phyloP scores from a whole-genome alignment of 106 monocot genomes.

The Ottelia alismoides region DNA sequence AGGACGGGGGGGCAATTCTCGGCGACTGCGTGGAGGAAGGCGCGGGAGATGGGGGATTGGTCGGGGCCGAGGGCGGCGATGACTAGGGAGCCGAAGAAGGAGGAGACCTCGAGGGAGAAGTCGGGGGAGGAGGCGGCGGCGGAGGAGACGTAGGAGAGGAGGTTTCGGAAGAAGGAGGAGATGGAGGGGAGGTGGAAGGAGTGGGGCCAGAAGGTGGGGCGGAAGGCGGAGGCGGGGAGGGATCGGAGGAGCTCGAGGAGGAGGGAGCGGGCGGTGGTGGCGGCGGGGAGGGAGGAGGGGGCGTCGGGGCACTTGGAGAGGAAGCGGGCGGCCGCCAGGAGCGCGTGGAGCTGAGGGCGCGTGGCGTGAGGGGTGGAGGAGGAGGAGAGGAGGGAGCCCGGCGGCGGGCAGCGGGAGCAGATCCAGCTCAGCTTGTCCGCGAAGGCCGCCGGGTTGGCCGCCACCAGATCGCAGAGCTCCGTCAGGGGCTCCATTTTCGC shows the following conservation, averaged over 20 bases:
- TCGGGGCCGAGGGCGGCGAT: constrained; percentile 15
- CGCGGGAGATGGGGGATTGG: constrained; percentile 26
- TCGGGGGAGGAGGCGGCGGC: constrained; percentile 27
- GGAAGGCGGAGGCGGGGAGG: constrained; percentile 26
- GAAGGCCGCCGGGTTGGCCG: constrained; percentile 54
- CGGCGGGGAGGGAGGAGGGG: constrained; percentile 3
- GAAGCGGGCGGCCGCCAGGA: constrained; percentile 68
- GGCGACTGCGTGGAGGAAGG: constrained; percentile 41
- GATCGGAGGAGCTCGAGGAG: constrained; percentile 48
- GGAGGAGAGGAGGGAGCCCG: constrained; percentile 15
- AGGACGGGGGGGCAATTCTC: constrained; percentile 31
- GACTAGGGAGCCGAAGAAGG: constrained; percentile 22
- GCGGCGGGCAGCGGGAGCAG: constrained; percentile 62
- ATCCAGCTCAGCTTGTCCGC: constrained; percentile 93
- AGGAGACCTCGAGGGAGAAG: constrained; percentile 21
- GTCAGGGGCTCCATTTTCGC: constrained; percentile 91
- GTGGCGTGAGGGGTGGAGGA: constrained; percentile 23
- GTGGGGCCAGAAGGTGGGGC: constrained; percentile 39
- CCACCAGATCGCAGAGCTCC: constrained; percentile 86
- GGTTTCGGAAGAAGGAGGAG: constrained; percentile 30
- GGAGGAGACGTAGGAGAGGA: constrained; percentile 26
- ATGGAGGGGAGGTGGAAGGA: constrained; percentile 22
- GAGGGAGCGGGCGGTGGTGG: constrained; percentile 30
- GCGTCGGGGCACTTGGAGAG: constrained; percentile 35
- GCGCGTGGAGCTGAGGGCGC: constrained; percentile 49